Conservation (phyloP, 495 filamentous ascomycete genomes). For the Jackrogersella multiformis region DNA sequence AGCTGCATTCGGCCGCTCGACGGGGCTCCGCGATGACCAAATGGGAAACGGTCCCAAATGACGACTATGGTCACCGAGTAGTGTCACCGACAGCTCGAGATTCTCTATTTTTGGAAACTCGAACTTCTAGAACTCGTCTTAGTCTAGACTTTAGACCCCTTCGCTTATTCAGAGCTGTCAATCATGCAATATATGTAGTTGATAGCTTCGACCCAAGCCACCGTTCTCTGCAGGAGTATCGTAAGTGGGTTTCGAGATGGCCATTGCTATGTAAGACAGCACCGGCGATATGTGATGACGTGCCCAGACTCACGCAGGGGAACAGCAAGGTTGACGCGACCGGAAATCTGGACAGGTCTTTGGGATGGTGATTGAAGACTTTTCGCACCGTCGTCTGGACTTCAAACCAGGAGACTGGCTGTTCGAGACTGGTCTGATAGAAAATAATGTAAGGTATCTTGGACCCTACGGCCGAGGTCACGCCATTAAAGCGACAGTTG, state of each 20-base stretch:
- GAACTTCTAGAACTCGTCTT: constrained; percentile 31
- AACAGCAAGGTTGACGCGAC: constrained; percentile 13
- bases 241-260: constrained; percentile 22
- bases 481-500: constrained; percentile 27
- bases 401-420: constrained; percentile 17
- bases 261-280: constrained; percentile 6
- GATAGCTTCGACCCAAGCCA: constrained; percentile 22
- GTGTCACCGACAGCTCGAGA: constrained; percentile 33
- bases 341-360: constrained; percentile 36
- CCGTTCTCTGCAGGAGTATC: constrained; percentile 18
- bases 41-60: background rate
- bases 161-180: constrained; percentile 17
- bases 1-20: constrained; percentile 1
- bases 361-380: constrained; percentile 5
- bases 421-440: constrained; percentile 32
- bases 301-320: constrained; percentile 26
- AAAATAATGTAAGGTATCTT: constrained; percentile 18
- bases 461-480: constrained; percentile 28
- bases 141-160: constrained; percentile 1
- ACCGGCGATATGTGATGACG: constrained; percentile 21
- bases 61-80: constrained; percentile 10
- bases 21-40: background rate
- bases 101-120: constrained; percentile 37
- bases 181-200: constrained; percentile 34
- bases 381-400: background rate